These are phyloP conservation scores for Lasiodiplodia hormozganensis DNA, from an alignment of 2,329 filamentous ascomycete genomes.

Conservation along the genomic window DNA sequence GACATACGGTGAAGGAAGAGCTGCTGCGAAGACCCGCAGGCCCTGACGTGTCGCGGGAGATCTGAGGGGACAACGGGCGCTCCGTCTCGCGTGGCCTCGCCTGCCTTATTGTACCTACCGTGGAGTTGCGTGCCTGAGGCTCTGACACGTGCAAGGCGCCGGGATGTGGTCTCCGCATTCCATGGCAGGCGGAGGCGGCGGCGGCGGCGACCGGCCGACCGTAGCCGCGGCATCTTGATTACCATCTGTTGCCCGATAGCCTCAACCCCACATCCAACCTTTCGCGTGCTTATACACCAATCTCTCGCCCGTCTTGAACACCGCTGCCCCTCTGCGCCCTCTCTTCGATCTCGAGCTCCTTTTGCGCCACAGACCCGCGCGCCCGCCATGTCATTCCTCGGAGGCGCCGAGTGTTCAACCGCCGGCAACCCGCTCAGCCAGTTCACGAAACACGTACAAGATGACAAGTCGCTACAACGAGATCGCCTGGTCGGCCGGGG, in stretches of 20 bases:
- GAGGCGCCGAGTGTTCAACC: constrained; percentile 95
- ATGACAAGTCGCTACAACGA: constrained; percentile 93
- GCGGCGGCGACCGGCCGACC: constrained; percentile 12
- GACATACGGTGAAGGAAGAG: constrained; percentile 6
- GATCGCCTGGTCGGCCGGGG: constrained; percentile 83
- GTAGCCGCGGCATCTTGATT: constrained; percentile 26
- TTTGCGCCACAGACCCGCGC: not conserved
- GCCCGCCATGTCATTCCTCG: constrained; percentile 85
- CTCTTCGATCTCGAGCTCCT: not conserved
- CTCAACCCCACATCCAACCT: constrained; percentile 14
- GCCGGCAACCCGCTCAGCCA: constrained; percentile 95
- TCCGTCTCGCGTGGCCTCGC: constrained; percentile 6
- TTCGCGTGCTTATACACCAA: not conserved
- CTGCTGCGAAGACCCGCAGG: not conserved
- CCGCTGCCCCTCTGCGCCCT: not conserved
- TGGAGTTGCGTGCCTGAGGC: constrained; percentile 10
- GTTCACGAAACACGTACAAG: constrained; percentile 95
- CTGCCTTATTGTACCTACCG: too few species aligned
- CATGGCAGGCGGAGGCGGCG: constrained; percentile 17
- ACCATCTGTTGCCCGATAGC: constrained; percentile 12
- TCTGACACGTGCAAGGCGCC: not conserved
- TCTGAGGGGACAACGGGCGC: constrained; percentile 2
- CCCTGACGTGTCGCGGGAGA: constrained; percentile 13
- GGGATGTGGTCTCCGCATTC: constrained; percentile 10
- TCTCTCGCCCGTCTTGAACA: not conserved